Evolutionary conservation across 2,329 filamentous ascomycete genomes (phyloP).

Genomic region (Cladosporium sp.): DNA sequence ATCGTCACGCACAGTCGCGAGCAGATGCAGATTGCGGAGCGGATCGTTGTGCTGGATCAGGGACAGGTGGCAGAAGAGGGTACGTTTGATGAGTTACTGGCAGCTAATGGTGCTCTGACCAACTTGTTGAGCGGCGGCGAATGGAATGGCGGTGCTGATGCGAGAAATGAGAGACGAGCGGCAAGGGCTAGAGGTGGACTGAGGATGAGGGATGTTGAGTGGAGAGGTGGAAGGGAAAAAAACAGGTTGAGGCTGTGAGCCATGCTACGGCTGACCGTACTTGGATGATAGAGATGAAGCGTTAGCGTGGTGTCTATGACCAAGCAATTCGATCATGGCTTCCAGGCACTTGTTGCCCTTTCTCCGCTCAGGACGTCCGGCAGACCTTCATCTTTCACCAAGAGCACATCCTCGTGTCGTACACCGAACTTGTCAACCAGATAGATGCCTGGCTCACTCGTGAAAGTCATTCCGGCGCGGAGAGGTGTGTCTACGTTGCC

Average conservation of each 20-base stretch:
- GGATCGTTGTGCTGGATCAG: slow-evolving; percentile 71
- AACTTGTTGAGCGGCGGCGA: slow-evolving; percentile 43
- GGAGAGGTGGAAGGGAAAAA: background rate
- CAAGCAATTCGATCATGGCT: background rate
- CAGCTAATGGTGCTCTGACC: slow-evolving; percentile 32
- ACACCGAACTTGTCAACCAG: slow-evolving; percentile 61
- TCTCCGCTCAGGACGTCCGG: slow-evolving; percentile 58
- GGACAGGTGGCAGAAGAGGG: slow-evolving; percentile 68
- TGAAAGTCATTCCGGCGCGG: slow-evolving; percentile 62
- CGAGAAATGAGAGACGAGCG: background rate
- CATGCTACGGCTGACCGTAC: background rate
- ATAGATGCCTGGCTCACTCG: slow-evolving; percentile 65
- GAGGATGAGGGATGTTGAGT: slow-evolving; percentile 12
- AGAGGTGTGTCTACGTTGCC: slow-evolving; percentile 54
- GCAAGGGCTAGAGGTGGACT: slow-evolving; percentile 6
- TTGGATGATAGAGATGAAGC: background rate
- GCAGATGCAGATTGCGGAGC: slow-evolving; percentile 82
- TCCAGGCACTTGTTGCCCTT: slow-evolving; percentile 44
- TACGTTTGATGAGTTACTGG: slow-evolving; percentile 60
- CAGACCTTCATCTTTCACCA: slow-evolving; percentile 55
- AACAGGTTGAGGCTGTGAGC: background rate
- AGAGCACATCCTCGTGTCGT: slow-evolving; percentile 62
- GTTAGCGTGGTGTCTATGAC: background rate
- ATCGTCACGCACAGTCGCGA: slow-evolving; percentile 79
- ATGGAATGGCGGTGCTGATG: slow-evolving; percentile 22